phyloP scores from a whole-genome alignment of 371 early-diverging fungal genomes.

The Lichtheimia ornata region DNA sequence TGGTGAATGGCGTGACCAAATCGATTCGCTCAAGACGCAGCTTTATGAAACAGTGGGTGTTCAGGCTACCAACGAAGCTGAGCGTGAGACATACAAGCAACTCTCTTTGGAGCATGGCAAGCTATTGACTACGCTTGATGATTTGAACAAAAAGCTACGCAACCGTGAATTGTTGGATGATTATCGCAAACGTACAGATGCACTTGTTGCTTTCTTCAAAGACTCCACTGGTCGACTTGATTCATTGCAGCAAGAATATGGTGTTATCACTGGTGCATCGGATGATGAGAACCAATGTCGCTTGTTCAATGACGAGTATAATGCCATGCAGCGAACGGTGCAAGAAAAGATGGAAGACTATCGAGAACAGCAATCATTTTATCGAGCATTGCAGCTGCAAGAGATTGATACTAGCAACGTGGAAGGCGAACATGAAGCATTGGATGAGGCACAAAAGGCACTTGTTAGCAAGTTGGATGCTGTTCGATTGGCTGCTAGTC shows the following conservation, averaged over 20 bases:
- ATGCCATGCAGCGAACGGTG: not conserved
- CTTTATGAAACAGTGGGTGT: conserved; percentile 9
- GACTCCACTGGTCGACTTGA: not conserved
- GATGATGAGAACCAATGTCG: conserved; percentile 2
- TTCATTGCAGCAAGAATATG: conserved; percentile 5
- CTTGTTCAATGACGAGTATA: conserved; percentile 2
- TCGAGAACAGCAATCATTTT: conserved; percentile 12
- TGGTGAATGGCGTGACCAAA: conserved; percentile 25
- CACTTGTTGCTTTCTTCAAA: not conserved
- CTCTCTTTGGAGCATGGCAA: conserved; percentile 8
- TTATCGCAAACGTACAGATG: conserved; percentile 3
- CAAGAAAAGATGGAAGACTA: conserved; percentile 8
- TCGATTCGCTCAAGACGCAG: conserved; percentile 12
- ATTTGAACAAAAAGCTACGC: conserved; percentile 6
- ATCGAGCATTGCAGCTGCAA: conserved; percentile 11
- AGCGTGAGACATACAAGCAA: not conserved
- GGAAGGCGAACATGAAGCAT: not conserved
- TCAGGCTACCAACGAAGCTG: not conserved
- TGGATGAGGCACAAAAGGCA: not conserved
- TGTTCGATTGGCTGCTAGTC: not conserved
- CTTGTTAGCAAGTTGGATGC: conserved; percentile 2
- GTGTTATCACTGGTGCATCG: not conserved
- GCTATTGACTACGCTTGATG: conserved; percentile 10
- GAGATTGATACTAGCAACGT: conserved; percentile 5
- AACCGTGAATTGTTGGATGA: conserved; percentile 5